Evolutionary conservation across 352 stramenopile species (phyloP).

Genomic region (Phytophthora pistaciae): DNA sequence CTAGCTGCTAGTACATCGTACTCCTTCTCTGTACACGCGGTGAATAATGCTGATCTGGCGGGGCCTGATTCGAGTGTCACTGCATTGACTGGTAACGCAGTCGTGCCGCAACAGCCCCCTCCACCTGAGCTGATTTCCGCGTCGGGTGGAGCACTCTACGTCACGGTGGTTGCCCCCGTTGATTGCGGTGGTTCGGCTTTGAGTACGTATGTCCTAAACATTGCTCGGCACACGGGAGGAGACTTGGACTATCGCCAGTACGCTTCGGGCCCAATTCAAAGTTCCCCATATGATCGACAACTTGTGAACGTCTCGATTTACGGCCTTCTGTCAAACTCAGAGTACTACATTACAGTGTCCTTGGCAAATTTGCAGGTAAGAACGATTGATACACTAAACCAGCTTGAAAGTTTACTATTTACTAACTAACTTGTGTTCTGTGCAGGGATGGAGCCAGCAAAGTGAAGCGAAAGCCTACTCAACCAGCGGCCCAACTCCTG

Average conservation of each 20-base stretch:
- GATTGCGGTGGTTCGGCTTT: constrained; percentile 49
- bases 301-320: constrained; percentile 42
- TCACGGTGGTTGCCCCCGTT: constrained; percentile 43
- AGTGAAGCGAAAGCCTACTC: constrained; percentile 33
- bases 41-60: constrained; percentile 35
- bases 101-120: constrained; percentile 31
- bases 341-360: constrained; percentile 44
- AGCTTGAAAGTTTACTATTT: neutral
- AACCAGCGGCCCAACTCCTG: constrained; percentile 43
- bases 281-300: constrained; percentile 8
- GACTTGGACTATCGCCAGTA: constrained; percentile 27
- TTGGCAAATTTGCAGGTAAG: constrained; percentile 27
- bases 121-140: constrained; percentile 37
- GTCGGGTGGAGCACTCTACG: constrained; percentile 54
- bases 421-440: constrained; percentile 6
- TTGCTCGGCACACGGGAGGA: constrained; percentile 34
- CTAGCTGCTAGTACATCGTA: constrained; percentile 40
- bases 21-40: constrained; percentile 33
- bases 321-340: constrained; percentile 39
- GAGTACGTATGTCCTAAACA: constrained; percentile 35
- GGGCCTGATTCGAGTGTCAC: constrained; percentile 6
- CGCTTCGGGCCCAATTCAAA: constrained; percentile 5
- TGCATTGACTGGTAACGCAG: constrained; percentile 17
- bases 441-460: constrained; percentile 46
- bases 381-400: neutral